Evolutionary conservation across 2,329 filamentous ascomycete genomes (phyloP).

Genomic region (Paraconiothyrium sp.): DNA sequence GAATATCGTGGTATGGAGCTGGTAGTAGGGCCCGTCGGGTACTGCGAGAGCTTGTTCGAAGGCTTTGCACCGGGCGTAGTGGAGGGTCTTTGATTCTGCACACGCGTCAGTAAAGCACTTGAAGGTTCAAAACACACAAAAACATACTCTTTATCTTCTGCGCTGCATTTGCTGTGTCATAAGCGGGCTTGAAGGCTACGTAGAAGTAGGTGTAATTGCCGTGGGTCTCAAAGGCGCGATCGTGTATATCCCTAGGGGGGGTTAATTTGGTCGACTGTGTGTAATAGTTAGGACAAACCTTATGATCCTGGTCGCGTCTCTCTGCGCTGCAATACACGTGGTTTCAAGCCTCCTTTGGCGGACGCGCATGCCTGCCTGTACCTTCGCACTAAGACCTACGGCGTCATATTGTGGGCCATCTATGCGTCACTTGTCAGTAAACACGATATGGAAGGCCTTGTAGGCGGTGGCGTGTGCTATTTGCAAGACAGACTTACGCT

Average conservation of each 20-base stretch:
- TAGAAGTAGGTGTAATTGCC: neutral
- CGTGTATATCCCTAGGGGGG: neutral
- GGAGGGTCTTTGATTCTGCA: neutral
- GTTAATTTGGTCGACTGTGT: neutral
- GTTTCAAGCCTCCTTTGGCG: neutral
- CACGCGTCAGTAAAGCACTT: neutral
- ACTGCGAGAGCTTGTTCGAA: neutral
- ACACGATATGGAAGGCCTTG: neutral
- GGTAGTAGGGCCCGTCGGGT: conserved; percentile 1
- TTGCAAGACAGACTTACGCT: neutral
- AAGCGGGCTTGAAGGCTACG: neutral
- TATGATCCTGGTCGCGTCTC: neutral
- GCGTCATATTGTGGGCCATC: conserved; percentile 2
- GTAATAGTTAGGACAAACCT: neutral
- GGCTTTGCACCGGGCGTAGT: neutral
- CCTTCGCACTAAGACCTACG: neutral
- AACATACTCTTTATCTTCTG: neutral
- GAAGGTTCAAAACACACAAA: neutral
- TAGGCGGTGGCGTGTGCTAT: neutral
- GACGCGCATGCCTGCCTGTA: neutral
- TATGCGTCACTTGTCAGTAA: neutral
- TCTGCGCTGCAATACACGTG: neutral
- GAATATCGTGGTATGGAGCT: neutral
- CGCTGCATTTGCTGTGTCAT: neutral
- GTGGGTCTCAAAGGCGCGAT: neutral